Percentiles rank a stretch among this genome's conserved stretches.
phyloP scores from a whole-genome alignment of 139 green algal species.

The Chlamydomonas sp. region DNA sequence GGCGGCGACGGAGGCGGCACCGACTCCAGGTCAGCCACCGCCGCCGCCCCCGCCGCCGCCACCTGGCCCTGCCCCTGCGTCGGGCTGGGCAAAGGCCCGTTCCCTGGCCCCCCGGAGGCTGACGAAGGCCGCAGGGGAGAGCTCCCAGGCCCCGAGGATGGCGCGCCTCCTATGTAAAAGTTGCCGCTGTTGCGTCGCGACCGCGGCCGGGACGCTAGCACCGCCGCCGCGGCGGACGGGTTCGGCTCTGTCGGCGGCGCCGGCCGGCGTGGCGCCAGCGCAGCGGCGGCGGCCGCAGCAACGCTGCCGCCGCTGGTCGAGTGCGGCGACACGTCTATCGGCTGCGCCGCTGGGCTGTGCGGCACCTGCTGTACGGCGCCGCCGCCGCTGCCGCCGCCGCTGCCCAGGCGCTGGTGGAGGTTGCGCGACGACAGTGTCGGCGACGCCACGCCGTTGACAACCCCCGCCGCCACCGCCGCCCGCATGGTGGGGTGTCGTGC shows the following conservation, averaged over 20 bases:
- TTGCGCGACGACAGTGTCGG: too few relatives aligned
- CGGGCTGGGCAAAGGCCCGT: neutral
- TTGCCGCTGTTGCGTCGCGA: slow-evolving; percentile 28
- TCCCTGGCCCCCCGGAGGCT: too few relatives aligned
- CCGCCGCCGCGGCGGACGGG: neutral
- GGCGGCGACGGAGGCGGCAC: slow-evolving; percentile 32
- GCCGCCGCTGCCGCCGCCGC: neutral
- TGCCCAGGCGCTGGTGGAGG: neutral
- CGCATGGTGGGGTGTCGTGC: too few relatives aligned
- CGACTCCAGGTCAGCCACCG: neutral
- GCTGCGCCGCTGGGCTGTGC: neutral
- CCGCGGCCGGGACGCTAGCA: neutral
- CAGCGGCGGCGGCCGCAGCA: neutral
- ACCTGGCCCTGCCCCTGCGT: neutral
- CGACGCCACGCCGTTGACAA: neutral
- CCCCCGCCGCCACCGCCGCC: neutral
- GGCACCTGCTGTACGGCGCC: too few relatives aligned
- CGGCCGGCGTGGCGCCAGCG: neutral
- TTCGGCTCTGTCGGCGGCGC: neutral
- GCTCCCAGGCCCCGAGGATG: neutral
- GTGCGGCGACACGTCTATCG: neutral
- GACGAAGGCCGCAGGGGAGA: too few relatives aligned
- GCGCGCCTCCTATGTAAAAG: neutral
- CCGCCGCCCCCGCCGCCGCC: neutral
- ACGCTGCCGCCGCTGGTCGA: neutral